Percentiles rank a stretch among this genome's conserved stretches.
phyloP scores from a whole-genome alignment of 1,139 yeast genomes.

The Candida frijolesensis region DNA sequence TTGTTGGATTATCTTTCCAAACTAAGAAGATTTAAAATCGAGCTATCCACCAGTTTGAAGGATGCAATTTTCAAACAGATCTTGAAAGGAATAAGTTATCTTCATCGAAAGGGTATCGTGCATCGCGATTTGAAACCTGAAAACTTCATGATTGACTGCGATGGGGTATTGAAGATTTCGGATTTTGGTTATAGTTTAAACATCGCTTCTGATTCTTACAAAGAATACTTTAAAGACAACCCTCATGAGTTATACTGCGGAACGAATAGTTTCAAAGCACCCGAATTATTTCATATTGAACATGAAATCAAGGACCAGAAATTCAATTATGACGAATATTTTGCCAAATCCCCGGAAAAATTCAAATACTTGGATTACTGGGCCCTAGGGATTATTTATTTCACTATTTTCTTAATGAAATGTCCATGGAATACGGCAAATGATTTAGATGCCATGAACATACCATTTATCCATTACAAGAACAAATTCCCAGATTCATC shows the following conservation, averaged over 20 bases:
- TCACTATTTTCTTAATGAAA: conserved; percentile 44
- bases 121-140: conserved; percentile 63
- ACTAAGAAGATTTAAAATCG: conserved; percentile 36
- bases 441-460: conserved; percentile 21
- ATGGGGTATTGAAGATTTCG: conserved; percentile 48
- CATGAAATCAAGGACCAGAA: conserved; percentile 11
- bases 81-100: conserved; percentile 44
- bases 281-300: conserved; percentile 47
- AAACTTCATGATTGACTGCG: conserved; percentile 47
- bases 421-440: conserved; percentile 52
- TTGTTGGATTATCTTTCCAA: conserved; percentile 42
- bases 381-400: conserved; percentile 54
- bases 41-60: conserved; percentile 34
- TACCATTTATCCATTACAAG: conserved; percentile 26
- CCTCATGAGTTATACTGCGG: conserved; percentile 43
- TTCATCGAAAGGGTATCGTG: conserved; percentile 45
- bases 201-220: conserved; percentile 21
- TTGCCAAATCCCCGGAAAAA: conserved; percentile 8
- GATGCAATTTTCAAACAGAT: conserved; percentile 53
- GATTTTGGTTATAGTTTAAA: conserved; percentile 57
- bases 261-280: conserved; percentile 57
- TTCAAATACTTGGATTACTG: conserved; percentile 43
- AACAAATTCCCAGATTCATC: conserved; percentile 25
- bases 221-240: conserved; percentile 21
- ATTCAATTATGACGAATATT: conserved; percentile 11